These are phyloP conservation scores for Cylindrodendrum hubeiense DNA, from an alignment of 2,329 filamentous ascomycete genomes.

Conservation along the genomic window DNA sequence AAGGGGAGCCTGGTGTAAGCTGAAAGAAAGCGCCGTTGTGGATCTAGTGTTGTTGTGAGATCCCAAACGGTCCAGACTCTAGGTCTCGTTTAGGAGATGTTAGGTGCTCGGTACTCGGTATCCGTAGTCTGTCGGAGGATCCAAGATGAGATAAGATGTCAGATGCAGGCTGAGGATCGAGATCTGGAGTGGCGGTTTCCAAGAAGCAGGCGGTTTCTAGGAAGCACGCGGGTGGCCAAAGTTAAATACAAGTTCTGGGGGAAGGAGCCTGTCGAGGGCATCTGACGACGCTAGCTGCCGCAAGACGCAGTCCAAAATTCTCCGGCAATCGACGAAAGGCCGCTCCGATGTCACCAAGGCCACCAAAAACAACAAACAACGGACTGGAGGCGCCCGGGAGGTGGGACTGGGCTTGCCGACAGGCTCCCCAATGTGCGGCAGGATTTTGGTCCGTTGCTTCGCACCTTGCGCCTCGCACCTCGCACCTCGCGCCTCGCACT, in stretches of 20 bases:
- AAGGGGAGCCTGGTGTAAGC: neutral
- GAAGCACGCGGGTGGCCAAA: neutral
- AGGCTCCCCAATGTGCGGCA: neutral
- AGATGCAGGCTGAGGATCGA: neutral
- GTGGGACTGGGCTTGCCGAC: neutral
- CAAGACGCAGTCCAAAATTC: neutral
- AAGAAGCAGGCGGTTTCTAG: too few relatives aligned
- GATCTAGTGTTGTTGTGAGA: neutral
- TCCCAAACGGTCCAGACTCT: neutral
- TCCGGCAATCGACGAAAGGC: constrained; percentile 8
- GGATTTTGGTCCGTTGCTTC: constrained; percentile 10
- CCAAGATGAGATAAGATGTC: neutral
- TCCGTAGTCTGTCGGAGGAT: too few relatives aligned
- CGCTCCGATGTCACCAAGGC: neutral
- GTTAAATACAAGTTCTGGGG: constrained; percentile 1
- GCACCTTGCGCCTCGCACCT: constrained; percentile 12
- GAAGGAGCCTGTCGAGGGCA: neutral
- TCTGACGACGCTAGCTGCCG: neutral
- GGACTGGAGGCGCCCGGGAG: neutral
- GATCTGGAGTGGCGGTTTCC: too few relatives aligned
- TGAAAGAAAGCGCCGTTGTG: neutral
- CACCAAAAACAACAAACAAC: neutral
- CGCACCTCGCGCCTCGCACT: constrained; percentile 18
- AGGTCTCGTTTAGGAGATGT: neutral
- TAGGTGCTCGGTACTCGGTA: too few relatives aligned